Conservation (phyloP, 345 rosid species). For the Iberis pinnata region DNA sequence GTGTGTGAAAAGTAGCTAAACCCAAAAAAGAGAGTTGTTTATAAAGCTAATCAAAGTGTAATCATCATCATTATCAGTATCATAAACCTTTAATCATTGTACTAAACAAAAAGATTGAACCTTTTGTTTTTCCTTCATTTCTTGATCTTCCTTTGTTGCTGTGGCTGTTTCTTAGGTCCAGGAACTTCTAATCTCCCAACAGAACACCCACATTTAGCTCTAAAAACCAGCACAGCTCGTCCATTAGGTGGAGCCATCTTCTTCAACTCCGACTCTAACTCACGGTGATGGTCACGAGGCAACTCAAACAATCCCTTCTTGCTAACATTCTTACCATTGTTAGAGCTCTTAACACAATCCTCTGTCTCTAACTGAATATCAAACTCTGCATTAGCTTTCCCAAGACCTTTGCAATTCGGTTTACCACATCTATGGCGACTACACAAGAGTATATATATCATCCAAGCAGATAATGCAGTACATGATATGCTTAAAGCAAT, state of each 20-base stretch:
- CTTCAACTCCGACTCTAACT: conserved; percentile 64
- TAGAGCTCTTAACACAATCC: conserved; percentile 67
- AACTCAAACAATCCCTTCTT: conserved; percentile 57
- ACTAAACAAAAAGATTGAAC: conserved; percentile 1
- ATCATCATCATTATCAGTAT: conserved; percentile 8
- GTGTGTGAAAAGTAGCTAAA: conserved; percentile 17
- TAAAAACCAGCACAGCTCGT: conserved; percentile 55
- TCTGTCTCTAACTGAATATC: conserved; percentile 92
- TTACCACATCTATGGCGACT: conserved; percentile 70
- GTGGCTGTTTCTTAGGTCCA: conserved; percentile 47
- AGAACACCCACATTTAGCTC: conserved; percentile 64
- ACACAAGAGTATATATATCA: conserved; percentile 41
- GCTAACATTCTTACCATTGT: conserved; percentile 31
- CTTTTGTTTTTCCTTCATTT: conserved; percentile 35
- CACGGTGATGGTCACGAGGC: conserved; percentile 64
- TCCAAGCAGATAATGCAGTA: conserved; percentile 59
- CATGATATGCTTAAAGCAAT: conserved; percentile 55
- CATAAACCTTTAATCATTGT: conserved; percentile 8
- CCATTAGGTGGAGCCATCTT: conserved; percentile 82
- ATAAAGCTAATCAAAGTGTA: conserved; percentile 20
- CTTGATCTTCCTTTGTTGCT: conserved; percentile 54
- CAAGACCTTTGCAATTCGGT: conserved; percentile 67
- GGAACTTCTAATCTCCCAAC: conserved; percentile 86
- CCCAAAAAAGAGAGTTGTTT: conserved; percentile 8
- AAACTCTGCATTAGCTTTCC: conserved; percentile 67